These are phyloP conservation scores for Diaporthe nobilis DNA, from an alignment of 2,329 filamentous ascomycete species.

Conservation along the genomic window DNA sequence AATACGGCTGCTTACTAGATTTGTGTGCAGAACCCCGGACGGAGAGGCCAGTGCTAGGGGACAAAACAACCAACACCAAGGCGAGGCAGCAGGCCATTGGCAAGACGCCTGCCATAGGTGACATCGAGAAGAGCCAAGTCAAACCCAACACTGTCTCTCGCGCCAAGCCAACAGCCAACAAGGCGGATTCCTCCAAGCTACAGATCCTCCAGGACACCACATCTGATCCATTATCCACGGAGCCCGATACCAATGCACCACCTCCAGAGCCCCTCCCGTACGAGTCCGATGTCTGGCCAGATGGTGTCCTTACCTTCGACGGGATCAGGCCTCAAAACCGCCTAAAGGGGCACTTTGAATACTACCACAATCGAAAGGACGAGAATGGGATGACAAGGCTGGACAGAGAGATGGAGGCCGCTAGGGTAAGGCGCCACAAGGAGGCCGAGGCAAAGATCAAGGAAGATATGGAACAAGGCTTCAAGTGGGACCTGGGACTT, in stretches of 20 bases:
- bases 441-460: conserved; percentile 77
- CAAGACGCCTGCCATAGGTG: conserved; percentile 62
- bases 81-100: conserved; percentile 77
- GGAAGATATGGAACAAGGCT: conserved; percentile 73
- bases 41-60: conserved; percentile 83
- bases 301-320: conserved; percentile 68
- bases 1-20: conserved; percentile 25
- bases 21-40: conserved; percentile 69
- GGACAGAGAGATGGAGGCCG: conserved; percentile 72
- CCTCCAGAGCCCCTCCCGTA: conserved; percentile 68
- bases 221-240: conserved; percentile 59
- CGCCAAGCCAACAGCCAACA: conserved; percentile 69
- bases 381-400: conserved; percentile 75
- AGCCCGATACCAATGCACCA: conserved; percentile 50
- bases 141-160: conserved; percentile 73
- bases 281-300: conserved; percentile 77
- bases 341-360: conserved; percentile 72
- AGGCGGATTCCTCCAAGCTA: conserved; percentile 71
- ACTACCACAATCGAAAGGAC: conserved; percentile 74
- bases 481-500: conserved; percentile 37
- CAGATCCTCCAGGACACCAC: conserved; percentile 70
- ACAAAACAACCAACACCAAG: conserved; percentile 98
- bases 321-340: conserved; percentile 71
- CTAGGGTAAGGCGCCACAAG: conserved; percentile 64
- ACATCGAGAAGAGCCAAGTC: conserved; percentile 73